Percentiles rank a stretch among this genome's conserved stretches.
phyloP scores from a whole-genome alignment of 768 basidiomycete genomes.

The Leccinellum luteum region DNA sequence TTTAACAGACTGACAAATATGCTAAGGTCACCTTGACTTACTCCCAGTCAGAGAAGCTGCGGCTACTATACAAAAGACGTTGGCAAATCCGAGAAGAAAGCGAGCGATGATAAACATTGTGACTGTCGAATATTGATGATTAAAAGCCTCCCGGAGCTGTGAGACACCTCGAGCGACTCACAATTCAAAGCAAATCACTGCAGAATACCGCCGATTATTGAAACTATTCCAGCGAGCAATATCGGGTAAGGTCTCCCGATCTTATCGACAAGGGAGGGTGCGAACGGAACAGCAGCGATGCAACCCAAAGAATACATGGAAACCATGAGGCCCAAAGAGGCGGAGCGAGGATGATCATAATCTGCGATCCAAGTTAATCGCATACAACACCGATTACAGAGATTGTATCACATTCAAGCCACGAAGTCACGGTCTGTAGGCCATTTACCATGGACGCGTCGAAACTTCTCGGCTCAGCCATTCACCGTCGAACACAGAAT shows the following conservation, averaged over 20 bases:
- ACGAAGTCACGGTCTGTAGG: slow-evolving; percentile 55
- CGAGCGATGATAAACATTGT: slow-evolving; percentile 12
- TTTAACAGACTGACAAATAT: not conserved
- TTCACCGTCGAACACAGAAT: accelerated
- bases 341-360: slow-evolving; percentile 52
- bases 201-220: not conserved
- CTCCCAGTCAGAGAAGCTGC: not conserved
- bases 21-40: not conserved
- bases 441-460: slow-evolving; percentile 61
- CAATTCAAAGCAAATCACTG: slow-evolving; percentile 6
- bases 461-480: slow-evolving; percentile 10
- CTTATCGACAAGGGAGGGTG: not conserved
- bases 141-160: not conserved
- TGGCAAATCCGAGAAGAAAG: not conserved
- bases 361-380: slow-evolving; percentile 32
- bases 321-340: not conserved
- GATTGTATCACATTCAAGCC: slow-evolving; percentile 47
- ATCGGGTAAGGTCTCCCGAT: slow-evolving; percentile 7
- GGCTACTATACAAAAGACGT: not conserved
- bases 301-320: not conserved
- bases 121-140: not conserved
- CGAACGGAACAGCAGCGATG: not conserved
- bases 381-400: not conserved
- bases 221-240: slow-evolving; percentile 19
- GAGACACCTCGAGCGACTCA: not conserved